phyloP scores from a whole-genome alignment of 1,284 basidiomycete genomes.

The Moesziomyces sp. region DNA sequence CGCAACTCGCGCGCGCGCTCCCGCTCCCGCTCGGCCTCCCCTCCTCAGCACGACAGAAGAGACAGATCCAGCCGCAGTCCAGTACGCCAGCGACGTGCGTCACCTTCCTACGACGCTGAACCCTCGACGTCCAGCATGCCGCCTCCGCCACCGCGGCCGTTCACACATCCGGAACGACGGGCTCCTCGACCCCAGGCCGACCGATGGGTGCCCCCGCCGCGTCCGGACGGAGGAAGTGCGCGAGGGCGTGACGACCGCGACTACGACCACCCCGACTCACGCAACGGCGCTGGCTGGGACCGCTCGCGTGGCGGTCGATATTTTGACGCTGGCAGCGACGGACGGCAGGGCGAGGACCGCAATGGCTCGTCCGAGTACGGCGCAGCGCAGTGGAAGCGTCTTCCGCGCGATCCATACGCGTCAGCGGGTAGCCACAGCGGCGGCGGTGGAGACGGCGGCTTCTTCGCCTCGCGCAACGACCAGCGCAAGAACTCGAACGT shows the following conservation, averaged over 20 bases:
- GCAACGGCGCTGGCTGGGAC: conserved; percentile 2
- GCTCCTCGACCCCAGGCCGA: conserved; percentile 37
- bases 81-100: conserved; percentile 5
- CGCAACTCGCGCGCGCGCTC: conserved; percentile 1
- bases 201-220: conserved; percentile 43
- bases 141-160: conserved; percentile 12
- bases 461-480: conserved; percentile 49
- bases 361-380: conserved; percentile 28
- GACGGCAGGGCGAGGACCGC: not conserved
- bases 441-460: conserved; percentile 18
- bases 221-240: conserved; percentile 5
- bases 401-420: conserved; percentile 44
- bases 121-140: conserved; percentile 12
- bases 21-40: conserved; percentile 8
- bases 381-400: conserved; percentile 39
- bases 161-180: conserved; percentile 30
- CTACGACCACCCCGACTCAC: conserved; percentile 8
- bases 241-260: conserved; percentile 2
- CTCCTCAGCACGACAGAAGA: not conserved
- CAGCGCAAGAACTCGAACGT: conserved; percentile 52
- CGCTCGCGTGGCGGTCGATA: conserved; percentile 23
- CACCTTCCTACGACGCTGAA: conserved; percentile 23
- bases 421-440: conserved; percentile 14
- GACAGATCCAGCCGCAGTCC: not conserved
- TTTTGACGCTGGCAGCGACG: conserved; percentile 17